Evolutionary conservation across 257 asterid genomes (phyloP).

Genomic region (Solanum bukasovii): DNA sequence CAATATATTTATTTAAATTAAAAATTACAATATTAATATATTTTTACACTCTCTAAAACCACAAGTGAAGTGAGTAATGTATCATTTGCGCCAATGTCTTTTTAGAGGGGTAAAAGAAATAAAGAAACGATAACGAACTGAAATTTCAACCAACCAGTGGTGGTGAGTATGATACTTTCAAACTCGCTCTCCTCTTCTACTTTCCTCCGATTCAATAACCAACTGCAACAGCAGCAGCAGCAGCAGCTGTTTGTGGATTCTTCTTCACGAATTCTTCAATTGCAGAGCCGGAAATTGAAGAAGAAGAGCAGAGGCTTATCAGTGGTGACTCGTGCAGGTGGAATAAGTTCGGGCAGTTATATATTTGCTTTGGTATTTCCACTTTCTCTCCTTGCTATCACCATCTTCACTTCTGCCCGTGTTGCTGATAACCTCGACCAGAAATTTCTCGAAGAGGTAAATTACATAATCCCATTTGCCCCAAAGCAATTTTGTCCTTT

Average conservation of each 20-base stretch:
- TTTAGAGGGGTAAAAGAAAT: neutral
- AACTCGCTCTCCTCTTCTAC: neutral
- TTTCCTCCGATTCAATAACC: neutral
- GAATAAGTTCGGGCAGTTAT: constrained; percentile 40
- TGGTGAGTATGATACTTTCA: neutral
- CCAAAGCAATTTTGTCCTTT: too few relatives aligned
- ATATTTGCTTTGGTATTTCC: constrained; percentile 64
- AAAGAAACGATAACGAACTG: neutral
- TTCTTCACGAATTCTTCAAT: neutral
- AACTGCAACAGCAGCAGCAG: too few relatives aligned
- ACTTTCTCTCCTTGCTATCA: constrained; percentile 52
- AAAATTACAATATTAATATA: too few relatives aligned
- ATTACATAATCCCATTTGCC: neutral
- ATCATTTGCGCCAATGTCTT: too few relatives aligned
- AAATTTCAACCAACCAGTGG: neutral
- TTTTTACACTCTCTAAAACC: too few relatives aligned
- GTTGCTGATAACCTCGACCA: constrained; percentile 62
- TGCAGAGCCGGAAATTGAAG: neutral
- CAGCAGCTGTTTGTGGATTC: neutral
- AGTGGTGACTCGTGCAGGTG: constrained; percentile 41
- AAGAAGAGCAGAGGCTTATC: constrained; percentile 28
- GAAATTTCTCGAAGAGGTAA: constrained; percentile 68
- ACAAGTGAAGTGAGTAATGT: too few relatives aligned
- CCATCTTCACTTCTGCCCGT: constrained; percentile 42
- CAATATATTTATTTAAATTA: too few relatives aligned